A percentile compares a stretch with the other conserved stretches of the same genome.
Evolutionary conservation across 108 stramenopile species (phyloP).

Genomic region (Skeletonema marinoi): DNA sequence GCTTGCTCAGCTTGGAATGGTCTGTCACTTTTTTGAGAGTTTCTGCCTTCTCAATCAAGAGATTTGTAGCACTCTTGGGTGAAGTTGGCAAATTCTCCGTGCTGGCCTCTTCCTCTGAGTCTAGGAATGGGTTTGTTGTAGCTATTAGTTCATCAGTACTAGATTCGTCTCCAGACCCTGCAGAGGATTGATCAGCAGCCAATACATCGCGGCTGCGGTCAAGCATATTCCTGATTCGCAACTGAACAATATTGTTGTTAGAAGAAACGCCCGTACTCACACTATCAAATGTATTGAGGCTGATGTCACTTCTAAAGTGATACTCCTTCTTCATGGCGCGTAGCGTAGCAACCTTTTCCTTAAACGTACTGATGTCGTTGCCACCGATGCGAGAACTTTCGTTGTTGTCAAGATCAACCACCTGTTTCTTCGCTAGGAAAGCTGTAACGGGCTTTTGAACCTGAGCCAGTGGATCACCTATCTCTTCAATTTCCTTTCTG

Average conservation of each 20-base stretch:
- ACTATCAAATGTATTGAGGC: neutral
- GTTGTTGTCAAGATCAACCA: neutral
- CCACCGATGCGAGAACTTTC: neutral
- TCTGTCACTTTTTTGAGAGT: neutral
- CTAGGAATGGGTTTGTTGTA: neutral
- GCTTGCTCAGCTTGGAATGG: neutral
- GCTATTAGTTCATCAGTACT: neutral
- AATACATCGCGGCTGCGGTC: conserved; percentile 1
- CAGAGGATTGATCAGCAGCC: neutral
- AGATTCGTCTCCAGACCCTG: neutral
- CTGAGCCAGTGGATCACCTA: neutral
- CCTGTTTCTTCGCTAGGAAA: neutral
- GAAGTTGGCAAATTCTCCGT: neutral
- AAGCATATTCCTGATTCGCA: neutral
- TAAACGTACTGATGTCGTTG: neutral
- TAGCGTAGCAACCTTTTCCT: neutral
- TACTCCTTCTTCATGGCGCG: neutral
- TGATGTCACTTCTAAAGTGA: conserved; percentile 3
- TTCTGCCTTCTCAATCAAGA: neutral
- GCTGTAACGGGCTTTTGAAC: neutral
- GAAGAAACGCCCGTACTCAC: neutral
- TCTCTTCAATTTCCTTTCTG: neutral
- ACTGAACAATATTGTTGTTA: neutral
- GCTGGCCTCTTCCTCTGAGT: neutral
- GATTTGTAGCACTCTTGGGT: neutral